Base-by-base conservation (phyloP, 2,329 filamentous ascomycete genomes). In the Aureobasidium uvarum region DNA sequence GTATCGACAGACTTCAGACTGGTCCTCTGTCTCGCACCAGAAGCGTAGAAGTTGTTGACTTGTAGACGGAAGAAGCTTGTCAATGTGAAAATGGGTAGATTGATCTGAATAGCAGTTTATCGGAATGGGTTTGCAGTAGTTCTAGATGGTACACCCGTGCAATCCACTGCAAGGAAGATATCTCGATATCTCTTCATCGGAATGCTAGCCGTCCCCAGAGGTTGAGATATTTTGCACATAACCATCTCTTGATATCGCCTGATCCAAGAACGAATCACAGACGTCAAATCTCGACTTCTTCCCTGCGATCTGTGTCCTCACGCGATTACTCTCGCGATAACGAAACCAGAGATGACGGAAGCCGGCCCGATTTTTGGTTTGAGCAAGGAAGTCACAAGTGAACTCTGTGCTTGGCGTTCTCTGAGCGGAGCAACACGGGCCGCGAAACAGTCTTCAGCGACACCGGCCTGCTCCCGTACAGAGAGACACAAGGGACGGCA, bases 251-350 rank as follows among this genome's bases (percentile, higher is more conserved):
- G 41, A 38, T 48, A 38, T 28, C 56, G 38, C 48, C 11, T 23
- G 36, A 48, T 38, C 28, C 25, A 18, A 18, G 16, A n/a, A 38
- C 56, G 56, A 60, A 60, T 60, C 56, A 60, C 41, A 60, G 18
- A 16, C 36, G 18, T 25, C 28, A 36, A 33, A 31, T 18, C 13
- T 45, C 11, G 20, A 60, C 56, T 41, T 48, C 43, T 48, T 25
- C 54, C 41, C 31, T 60, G 31, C 20, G 41, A 48, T 58, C 25
- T 23, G 2, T 25, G 13, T 13, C 38, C 41, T 16, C 10, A 48
- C n/a, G 23, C 43, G 56, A 60, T 60, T 6, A 8, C 36, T 36
- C 10, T 25, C n/a, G 54, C 54, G 54, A 43, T 43, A 58, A 58
- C 16, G 14, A 14, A 10, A 14, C 1, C 39, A 31, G 28, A 31